Conservation (phyloP, 2,329 filamentous ascomycete species). For the Aspergillus sp. region DNA sequence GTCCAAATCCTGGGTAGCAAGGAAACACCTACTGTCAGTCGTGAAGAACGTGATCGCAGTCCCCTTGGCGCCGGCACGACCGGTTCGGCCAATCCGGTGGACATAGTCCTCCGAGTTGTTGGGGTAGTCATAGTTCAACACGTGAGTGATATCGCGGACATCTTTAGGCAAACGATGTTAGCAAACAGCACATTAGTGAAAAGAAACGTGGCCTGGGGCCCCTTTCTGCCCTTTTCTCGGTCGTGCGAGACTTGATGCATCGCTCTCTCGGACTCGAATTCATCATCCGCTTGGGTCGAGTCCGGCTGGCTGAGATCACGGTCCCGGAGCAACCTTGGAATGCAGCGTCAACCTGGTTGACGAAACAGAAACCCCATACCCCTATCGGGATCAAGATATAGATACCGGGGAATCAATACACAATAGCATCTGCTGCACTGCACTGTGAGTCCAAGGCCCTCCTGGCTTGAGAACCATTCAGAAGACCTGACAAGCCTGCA, state of each 20-base stretch:
- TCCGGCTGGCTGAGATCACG: constrained; percentile 51
- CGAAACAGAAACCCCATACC: constrained; percentile 58
- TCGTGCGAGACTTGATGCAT: constrained; percentile 53
- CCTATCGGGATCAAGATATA: constrained; percentile 57
- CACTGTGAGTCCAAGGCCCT: constrained; percentile 80
- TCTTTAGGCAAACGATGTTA: constrained; percentile 77
- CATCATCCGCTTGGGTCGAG: constrained; percentile 36
- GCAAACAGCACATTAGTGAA: constrained; percentile 50
- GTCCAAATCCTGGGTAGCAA: no score
- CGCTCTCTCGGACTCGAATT: constrained; percentile 44
- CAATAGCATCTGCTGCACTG: constrained; percentile 59
- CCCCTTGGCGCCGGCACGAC: constrained; percentile 72
- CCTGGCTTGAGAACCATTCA: constrained; percentile 65
- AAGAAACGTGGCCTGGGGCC: constrained; percentile 36
- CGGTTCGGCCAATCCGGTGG: constrained; percentile 60
- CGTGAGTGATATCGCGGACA: constrained; percentile 99
- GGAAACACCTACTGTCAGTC: constrained; percentile 80
- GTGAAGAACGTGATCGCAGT: constrained; percentile 98
- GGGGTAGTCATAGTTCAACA: constrained; percentile 99
- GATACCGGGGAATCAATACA: constrained; percentile 61
- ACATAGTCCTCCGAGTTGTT: constrained; percentile 74
- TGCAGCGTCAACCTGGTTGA: constrained; percentile 62
- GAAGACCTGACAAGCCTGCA: constrained; percentile 75
- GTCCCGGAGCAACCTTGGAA: constrained; percentile 61
- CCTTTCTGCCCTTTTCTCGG: constrained; percentile 49